These are phyloP conservation scores for Lactuca saligna DNA, from an alignment of 129 eudicot species.

Conservation along the genomic window DNA sequence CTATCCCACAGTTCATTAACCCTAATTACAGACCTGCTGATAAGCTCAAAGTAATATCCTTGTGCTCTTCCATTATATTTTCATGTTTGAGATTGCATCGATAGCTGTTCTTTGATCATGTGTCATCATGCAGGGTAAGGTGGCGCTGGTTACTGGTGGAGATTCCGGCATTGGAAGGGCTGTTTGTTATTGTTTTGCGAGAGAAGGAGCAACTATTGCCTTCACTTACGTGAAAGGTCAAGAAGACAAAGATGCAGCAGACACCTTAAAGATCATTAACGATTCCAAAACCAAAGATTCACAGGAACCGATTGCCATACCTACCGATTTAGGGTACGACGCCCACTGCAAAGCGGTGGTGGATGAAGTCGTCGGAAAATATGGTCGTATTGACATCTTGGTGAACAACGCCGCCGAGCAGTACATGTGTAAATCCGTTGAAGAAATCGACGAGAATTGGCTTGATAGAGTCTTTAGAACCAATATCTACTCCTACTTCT, in stretches of 20 bases:
- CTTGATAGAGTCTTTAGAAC: conserved; percentile 85
- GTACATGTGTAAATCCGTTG: conserved; percentile 45
- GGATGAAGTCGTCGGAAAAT: conserved; percentile 60
- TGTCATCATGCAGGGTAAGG: conserved; percentile 58
- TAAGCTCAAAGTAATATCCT: conserved; percentile 57
- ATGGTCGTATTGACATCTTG: conserved; percentile 60
- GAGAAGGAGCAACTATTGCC: conserved; percentile 87
- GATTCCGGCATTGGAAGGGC: conserved; percentile 92
- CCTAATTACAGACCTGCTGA: conserved; percentile 62
- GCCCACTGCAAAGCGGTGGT: conserved; percentile 71
- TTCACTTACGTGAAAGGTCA: conserved; percentile 78
- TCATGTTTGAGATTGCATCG: too few species aligned
- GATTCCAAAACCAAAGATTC: conserved; percentile 46
- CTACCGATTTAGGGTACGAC: conserved; percentile 68
- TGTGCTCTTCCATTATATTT: background rate
- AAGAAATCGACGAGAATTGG: conserved; percentile 75
- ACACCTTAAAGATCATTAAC: conserved; percentile 47
- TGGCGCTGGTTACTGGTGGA: conserved; percentile 85
- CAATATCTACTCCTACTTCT: conserved; percentile 71
- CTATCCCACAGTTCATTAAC: conserved; percentile 44
- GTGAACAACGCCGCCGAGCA: conserved; percentile 87
- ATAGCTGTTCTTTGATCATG: background rate
- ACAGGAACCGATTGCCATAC: conserved; percentile 56
- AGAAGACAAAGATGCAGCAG: conserved; percentile 76
- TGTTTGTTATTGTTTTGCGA: conserved; percentile 54